Conservation (phyloP, 208 protist species). For the Leishmania gerbilli region DNA sequence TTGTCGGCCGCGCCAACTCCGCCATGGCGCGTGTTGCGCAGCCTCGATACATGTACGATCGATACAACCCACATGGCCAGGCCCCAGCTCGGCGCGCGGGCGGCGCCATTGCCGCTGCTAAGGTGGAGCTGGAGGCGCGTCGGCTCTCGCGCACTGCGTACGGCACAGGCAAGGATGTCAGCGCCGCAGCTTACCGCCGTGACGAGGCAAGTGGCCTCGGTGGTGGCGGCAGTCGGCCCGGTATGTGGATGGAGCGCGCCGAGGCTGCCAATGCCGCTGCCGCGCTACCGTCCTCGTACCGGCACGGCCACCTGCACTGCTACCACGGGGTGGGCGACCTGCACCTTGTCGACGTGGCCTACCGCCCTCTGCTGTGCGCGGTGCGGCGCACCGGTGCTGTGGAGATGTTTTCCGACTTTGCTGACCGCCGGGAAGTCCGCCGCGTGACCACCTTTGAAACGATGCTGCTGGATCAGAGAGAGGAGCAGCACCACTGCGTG, state of each 20-base stretch:
- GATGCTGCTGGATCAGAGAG: conserved; percentile 35
- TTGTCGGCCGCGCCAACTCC: conserved; percentile 29
- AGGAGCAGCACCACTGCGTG: conserved; percentile 51
- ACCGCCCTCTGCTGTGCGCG: conserved; percentile 67
- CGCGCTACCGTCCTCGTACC: conserved; percentile 24
- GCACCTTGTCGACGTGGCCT: conserved; percentile 74
- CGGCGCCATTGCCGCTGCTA: neutral
- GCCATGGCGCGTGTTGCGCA: conserved; percentile 17
- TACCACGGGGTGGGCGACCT: conserved; percentile 44
- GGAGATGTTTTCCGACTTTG: conserved; percentile 62
- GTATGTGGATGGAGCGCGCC: conserved; percentile 27
- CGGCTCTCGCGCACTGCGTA: neutral
- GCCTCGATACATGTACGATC: conserved; percentile 45
- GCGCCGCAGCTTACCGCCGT: conserved; percentile 7
- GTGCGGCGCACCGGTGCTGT: conserved; percentile 73
- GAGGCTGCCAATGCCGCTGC: conserved; percentile 27
- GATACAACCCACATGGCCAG: conserved; percentile 22
- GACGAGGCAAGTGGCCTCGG: conserved; percentile 15
- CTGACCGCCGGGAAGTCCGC: conserved; percentile 28
- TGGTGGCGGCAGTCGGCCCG: conserved; percentile 7
- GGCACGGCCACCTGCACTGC: conserved; percentile 16
- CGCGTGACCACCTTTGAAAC: conserved; percentile 74
- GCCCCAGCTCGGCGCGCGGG: conserved; percentile 5
- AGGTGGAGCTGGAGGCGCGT: neutral
- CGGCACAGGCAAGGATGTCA: conserved; percentile 2